phyloP scores from a whole-genome alignment of 331 rosid genomes.

The Cydonia oblonga region DNA sequence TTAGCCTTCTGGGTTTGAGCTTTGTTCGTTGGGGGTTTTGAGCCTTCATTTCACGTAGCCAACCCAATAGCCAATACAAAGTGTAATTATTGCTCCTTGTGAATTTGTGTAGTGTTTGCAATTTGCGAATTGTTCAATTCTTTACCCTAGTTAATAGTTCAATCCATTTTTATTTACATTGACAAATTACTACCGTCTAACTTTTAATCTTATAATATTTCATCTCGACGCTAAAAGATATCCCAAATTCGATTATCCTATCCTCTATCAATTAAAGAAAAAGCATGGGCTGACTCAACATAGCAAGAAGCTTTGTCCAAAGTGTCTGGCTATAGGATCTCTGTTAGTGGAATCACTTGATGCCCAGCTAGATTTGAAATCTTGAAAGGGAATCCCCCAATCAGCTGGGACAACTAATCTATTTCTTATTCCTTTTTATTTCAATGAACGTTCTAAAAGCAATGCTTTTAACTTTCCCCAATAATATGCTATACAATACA shows the following conservation, averaged over 20 bases:
- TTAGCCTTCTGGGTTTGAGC: slow-evolving; percentile 6
- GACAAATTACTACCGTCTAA: too few species aligned
- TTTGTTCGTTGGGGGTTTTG: not conserved
- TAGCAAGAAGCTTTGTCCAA: not conserved
- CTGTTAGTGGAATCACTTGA: not conserved
- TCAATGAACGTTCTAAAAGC: not conserved
- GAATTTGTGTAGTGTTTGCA: not conserved
- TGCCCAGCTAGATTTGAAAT: not conserved
- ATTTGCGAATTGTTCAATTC: not conserved
- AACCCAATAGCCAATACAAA: not conserved
- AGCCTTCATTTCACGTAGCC: not conserved
- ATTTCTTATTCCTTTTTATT: not conserved
- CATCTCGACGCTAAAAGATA: too few species aligned
- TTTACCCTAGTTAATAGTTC: not conserved
- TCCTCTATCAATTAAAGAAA: not conserved
- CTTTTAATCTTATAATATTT: too few species aligned
- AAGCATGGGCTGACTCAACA: not conserved
- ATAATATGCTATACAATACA: not conserved
- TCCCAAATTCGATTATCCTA: too few species aligned
- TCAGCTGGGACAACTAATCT: not conserved
- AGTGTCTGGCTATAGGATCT: not conserved
- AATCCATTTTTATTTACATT: not conserved
- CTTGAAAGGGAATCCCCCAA: not conserved
- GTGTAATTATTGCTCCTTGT: not conserved
- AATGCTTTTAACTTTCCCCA: not conserved